Base-by-base conservation (phyloP, 2,329 filamentous ascomycete species). In the Neofusicoccum cordaticola region DNA sequence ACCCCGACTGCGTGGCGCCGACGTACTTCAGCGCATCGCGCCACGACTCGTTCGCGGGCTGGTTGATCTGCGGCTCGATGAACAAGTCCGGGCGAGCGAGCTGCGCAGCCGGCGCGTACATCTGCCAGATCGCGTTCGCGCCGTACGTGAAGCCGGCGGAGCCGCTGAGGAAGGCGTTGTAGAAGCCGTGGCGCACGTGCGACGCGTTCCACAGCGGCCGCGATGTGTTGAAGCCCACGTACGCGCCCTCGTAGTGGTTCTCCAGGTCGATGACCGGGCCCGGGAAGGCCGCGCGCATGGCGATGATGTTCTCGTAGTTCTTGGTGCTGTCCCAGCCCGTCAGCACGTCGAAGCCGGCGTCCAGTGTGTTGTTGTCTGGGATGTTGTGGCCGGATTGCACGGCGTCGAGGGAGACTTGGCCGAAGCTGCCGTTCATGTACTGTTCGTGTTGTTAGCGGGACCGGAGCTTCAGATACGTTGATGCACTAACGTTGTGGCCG, bases 281-380 rank as follows among this genome's bases (percentile, higher is more conserved):
- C n/a, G 34, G 15, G 35, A 62, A 62, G 17, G 44, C 31, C 1
- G 2, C 7, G 15, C 58, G 58, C 58, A 62, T 62, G 15, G 31
- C 44, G 58, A 39, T 15, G 19, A 62, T 48, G 57, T 45, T 47
- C 1, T 22, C 57, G 57, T 61, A 61, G 57, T 61, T 61, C 11
- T 3, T 17, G 8, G 57, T 61, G 9, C 9, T 9, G 57, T 61
- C 57, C 57, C 57, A 61, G 4, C 15, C 37, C 1, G 5, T 17
- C 17, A 61, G 13, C 2, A 19, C 57, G 8, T n/a, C n/a, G 57
- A 61, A 61, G 27, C 86, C 84, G 66, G 87, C 82, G 41, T 85
- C 82, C 50, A 85, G 75, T 12, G 82, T 76, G 72, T 83, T 79
- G 66, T 84, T 85, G 71, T 88, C 86, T 19, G 82, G 80, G 17